Conservation (phyloP, 139 green algal genomes). For the Chlamydomonas sp. region DNA sequence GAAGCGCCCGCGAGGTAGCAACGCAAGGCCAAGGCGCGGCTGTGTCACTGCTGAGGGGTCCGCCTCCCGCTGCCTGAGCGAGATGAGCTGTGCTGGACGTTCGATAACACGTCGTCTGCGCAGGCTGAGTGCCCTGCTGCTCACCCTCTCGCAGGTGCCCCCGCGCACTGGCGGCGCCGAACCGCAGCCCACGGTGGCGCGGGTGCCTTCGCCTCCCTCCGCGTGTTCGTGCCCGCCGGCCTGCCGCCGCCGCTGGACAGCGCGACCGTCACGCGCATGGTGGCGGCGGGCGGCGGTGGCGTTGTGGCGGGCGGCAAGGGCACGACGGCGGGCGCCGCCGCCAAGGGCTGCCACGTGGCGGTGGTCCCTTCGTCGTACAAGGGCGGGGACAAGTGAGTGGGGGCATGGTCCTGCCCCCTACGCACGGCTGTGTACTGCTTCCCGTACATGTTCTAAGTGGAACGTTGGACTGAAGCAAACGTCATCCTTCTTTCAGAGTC, state of each 20-base stretch:
- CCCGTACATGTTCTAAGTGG: neutral
- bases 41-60: neutral
- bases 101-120: neutral
- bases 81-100: no score
- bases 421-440: neutral
- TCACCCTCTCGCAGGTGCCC: neutral
- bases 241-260: slow-evolving; percentile 22
- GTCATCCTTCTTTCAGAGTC: neutral
- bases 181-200: neutral
- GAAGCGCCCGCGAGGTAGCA: neutral
- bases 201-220: slow-evolving; percentile 21
- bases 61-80: neutral
- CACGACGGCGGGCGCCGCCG: neutral
- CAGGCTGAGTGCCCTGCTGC: neutral
- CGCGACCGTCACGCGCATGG: slow-evolving; percentile 19
- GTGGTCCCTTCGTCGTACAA: neutral
- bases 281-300: slow-evolving; percentile 23
- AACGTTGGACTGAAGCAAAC: neutral
- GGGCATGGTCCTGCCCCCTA: neutral
- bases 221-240: neutral
- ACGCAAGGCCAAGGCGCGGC: neutral
- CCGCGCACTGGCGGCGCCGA: slow-evolving; percentile 26
- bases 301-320: neutral
- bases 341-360: neutral
- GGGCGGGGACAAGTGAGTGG: slow-evolving; percentile 9